Base-by-base conservation (phyloP, 345 rosid genomes). In the Salix suchowensis region DNA sequence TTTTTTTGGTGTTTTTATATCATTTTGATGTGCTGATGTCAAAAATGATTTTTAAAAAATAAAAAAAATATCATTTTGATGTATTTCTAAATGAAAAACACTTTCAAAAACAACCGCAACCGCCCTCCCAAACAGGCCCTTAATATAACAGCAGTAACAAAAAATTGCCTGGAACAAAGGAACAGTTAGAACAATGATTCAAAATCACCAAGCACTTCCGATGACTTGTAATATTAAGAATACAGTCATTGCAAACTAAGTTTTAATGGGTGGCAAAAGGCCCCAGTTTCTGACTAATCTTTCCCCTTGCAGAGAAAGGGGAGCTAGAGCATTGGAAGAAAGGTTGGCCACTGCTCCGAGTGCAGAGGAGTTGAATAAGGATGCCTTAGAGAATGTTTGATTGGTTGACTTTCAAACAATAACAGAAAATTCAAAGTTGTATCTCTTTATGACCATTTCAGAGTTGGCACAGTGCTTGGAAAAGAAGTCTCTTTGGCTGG, bases 251-350 rank as follows among this genome's bases (percentile, higher is more conserved):
- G 9, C 13, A 58, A 32, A 60, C 2, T 54, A 14, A 34, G 13
- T 26, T 58, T 0, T 24, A 0, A 2, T 61, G 1, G 19, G n/a
- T 7, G 37, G 39, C 14, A 2, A 16, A 7, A 71, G 14, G 37
- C 4, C 24, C 67, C 21, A 18, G 60, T 67, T 42, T 30, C 30
- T 60, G 18, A 68, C 46, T 2, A 19, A 4, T 46, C 10, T 44
- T 65, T 30, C 21, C 15, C 36, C 66, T 86, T 86, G 91, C 93
- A 96, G 98, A 85, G 98, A 96, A 89, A 89, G 97, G 79, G 99
- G 98, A 42, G 98, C 98, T n/a, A 89, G 97, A 74, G 98, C 99
- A 12, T 82, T 94, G 65, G 99, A 93, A 85, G 99, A 94, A 86
- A 92, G 85, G 80, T 64, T 90, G 89, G 92, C 85, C 58, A 75